Conservation (phyloP, 225 moss, liverwort and hornwort genomes). For the Anthoceros angustus region DNA sequence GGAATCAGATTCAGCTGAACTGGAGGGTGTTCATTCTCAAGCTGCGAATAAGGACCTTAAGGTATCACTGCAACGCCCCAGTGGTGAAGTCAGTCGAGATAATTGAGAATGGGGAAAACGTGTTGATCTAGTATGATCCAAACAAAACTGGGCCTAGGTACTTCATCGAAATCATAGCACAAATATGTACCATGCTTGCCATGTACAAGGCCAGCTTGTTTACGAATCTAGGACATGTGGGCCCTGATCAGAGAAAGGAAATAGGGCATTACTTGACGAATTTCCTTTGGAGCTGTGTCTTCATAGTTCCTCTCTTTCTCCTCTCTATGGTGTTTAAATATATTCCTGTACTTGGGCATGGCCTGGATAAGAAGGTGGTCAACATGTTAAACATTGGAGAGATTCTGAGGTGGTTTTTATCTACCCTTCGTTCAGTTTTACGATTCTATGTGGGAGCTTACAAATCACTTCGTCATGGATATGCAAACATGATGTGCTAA, state of each 20-base stretch:
- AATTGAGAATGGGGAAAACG: conserved; percentile 26
- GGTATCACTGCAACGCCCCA: conserved; percentile 20
- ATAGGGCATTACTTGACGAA: conserved; percentile 36
- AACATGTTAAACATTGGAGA: conserved; percentile 47
- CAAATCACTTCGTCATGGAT: conserved; percentile 48
- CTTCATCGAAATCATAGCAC: conserved; percentile 54
- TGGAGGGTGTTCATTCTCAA: conserved; percentile 35
- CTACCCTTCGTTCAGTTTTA: conserved; percentile 50
- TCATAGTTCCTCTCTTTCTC: conserved; percentile 7
- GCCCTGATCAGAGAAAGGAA: conserved; percentile 46
- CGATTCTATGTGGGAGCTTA: conserved; percentile 87
- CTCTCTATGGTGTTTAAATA: background rate
- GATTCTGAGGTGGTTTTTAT: conserved; percentile 82
- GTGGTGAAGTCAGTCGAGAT: conserved; percentile 44
- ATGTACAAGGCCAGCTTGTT: conserved; percentile 47
- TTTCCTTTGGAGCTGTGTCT: conserved; percentile 54
- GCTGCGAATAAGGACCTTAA: conserved; percentile 32
- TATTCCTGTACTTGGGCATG: conserved; percentile 35
- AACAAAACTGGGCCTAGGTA: conserved; percentile 56
- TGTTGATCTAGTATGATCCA: conserved; percentile 56
- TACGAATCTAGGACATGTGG: conserved; percentile 7
- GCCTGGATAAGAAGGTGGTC: conserved; percentile 26
- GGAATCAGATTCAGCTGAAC: conserved; percentile 40
- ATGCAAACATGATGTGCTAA: conserved; percentile 91
- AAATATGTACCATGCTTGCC: conserved; percentile 28